Evolutionary conservation across 2,329 filamentous ascomycete genomes (phyloP), one percentile per base, ranked within the genome.

Genomic region (Colletotrichum lindemuthianum): DNA sequence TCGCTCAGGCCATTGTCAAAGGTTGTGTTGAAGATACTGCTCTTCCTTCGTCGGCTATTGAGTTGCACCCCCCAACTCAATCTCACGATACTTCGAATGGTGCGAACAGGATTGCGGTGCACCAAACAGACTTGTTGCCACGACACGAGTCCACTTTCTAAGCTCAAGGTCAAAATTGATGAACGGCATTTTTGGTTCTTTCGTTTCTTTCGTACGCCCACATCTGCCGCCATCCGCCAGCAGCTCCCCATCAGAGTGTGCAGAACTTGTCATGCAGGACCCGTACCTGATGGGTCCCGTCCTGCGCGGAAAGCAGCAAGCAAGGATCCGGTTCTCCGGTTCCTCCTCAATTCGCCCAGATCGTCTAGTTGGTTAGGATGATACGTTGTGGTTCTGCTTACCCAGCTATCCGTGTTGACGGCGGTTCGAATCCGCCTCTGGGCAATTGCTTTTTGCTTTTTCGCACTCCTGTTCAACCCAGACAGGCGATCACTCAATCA

Each of bases 351-450:
- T 12, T 52, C 48, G 63, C 63, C 59, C 63, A 65, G 63, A 65
- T 63, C 58, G 59, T 65, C 63, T 65, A 65, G 63, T 65, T 65
- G 58, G 59, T 65, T 65, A 65, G 63, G 59, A 65, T 65, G 63
- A 63, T 63, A 65, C 63, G 58, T 65, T 65, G 63, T 65, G 63
- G 63, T 65, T 24, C 49, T 53, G 34, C 43, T 60, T 56, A 56
- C 60, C 40, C 63, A 61, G 63, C 59, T 40, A 41, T 61, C 63
- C 63, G 63, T 65, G 63, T 63, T 65, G 63, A 65, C 63, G 63
- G 63, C 63, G 63, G 63, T 65, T 65, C 63, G 52, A 65, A 65
- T 65, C 63, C 63, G 63, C 63, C 63, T 65, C 63, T 65, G 59
- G 63, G 63, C 63, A 65, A 15, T 11, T 41, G 2, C 15, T 44